phyloP scores from a whole-genome alignment of 2,329 filamentous ascomycete species.

The Alternaria consortialis region DNA sequence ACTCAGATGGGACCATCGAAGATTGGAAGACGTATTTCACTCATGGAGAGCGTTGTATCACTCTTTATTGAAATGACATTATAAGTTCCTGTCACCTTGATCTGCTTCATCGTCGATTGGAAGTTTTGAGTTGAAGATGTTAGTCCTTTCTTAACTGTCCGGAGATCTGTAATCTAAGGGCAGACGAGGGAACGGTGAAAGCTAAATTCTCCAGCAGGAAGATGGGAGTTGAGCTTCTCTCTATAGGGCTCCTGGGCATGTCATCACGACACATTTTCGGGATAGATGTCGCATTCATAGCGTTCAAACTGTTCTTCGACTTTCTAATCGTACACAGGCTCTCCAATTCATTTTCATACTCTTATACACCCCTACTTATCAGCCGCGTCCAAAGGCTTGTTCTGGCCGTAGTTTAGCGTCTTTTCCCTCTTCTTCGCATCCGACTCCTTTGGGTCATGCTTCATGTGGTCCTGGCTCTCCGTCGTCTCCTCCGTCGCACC shows the following conservation, averaged over 20 bases:
- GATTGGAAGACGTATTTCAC: neutral
- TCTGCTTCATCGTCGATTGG: neutral
- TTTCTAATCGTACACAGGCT: too few species aligned
- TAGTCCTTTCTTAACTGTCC: neutral
- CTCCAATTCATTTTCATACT: neutral
- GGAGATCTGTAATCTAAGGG: neutral
- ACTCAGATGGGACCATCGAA: neutral
- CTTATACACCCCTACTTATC: constrained; percentile 10
- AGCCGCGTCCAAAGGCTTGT: constrained; percentile 25
- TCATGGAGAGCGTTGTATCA: neutral
- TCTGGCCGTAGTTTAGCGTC: constrained; percentile 24
- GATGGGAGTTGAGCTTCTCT: neutral
- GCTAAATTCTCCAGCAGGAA: neutral
- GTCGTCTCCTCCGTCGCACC: constrained; percentile 24
- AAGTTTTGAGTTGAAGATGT: neutral
- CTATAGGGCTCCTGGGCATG: neutral
- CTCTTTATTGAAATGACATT: neutral
- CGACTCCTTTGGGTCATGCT: constrained; percentile 28
- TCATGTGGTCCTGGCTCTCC: constrained; percentile 30
- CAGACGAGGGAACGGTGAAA: neutral
- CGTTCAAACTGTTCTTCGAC: too few species aligned
- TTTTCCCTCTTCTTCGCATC: constrained; percentile 27
- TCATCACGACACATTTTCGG: neutral
- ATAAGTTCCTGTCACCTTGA: too few species aligned
- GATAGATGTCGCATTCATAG: neutral